Base-by-base conservation (phyloP, 176 grass and related monocot genomes). In the Echinochloa phyllopogon region DNA sequence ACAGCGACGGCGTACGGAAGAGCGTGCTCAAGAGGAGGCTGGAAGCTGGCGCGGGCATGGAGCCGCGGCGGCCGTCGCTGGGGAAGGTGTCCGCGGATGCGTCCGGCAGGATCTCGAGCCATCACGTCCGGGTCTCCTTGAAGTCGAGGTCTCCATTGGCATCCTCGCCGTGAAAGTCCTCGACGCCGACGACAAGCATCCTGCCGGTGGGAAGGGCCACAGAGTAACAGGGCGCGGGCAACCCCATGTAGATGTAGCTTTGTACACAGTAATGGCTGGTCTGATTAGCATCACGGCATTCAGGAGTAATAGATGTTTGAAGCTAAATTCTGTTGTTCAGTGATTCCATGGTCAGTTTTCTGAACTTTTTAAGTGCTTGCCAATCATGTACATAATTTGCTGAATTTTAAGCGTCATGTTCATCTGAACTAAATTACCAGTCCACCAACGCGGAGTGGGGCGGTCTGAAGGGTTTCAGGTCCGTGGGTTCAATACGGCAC, bases 21-120 rank as follows among this genome's bases (percentile, higher is more conserved):
- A 84, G 84, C 76, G 84, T 90, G 62, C 87, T 77, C 50, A 94
- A 88, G 74, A 83, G 85, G 74, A 83, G 87, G 24, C 70, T 69
- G 16, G 70, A 43, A 25, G 56, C 55, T 11, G 65, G 65, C 45
- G 18, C 65, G 45, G 72, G 17, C 56, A 58, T 24, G 53, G 83
- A 60, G 40, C 77, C 90, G 75, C 76, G 77, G 17, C 82, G 78
- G 64, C 76, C 48, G 36, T 75, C 79, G 37, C 33, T 78, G 21
- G 84, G 82, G 49, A 85, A 85, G 79, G 67, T 62, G 5, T 76
- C 84, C 3, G 48, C 14, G 8, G 85, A 89, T 74, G 68, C 57
- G 18, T 72, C 88, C 40, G 72, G 52, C n/a, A 40, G 60, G 52
- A 69, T 41, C 10, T 84, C 88, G 29, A 76, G 53, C 3, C 43